Percentiles rank a stretch among this genome's conserved stretches.
phyloP scores from a whole-genome alignment of 1,284 basidiomycete genomes.

The Pulveroboletus sp. region DNA sequence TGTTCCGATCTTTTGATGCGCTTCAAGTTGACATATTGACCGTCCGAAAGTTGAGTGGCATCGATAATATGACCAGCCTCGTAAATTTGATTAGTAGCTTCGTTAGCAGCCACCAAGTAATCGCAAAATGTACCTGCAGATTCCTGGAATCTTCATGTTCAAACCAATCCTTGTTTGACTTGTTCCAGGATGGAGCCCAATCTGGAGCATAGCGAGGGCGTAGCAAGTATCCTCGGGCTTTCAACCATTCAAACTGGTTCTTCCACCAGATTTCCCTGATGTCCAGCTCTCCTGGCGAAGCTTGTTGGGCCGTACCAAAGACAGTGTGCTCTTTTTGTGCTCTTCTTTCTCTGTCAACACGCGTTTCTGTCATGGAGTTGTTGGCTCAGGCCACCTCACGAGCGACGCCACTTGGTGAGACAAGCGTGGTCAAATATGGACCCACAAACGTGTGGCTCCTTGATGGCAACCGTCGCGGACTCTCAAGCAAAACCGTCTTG shows the following conservation, averaged over 20 bases:
- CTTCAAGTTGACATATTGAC: conserved; percentile 13
- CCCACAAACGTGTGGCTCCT: not conserved
- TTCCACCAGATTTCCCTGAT: conserved; percentile 13
- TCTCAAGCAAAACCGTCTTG: not conserved
- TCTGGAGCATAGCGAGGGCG: conserved; percentile 24
- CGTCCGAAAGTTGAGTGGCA: conserved; percentile 11
- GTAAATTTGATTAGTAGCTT: no score
- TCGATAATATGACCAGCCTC: conserved; percentile 3
- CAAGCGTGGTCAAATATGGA: not conserved
- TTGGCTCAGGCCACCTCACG: not conserved
- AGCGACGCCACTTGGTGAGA: not conserved
- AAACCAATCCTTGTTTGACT: not conserved
- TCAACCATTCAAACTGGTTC: conserved; percentile 21
- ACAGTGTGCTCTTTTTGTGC: not conserved
- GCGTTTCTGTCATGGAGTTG: not conserved
- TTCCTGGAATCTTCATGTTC: conserved; percentile 1
- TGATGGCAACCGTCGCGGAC: not conserved
- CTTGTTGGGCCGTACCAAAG: not conserved
- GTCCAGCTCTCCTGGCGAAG: not conserved
- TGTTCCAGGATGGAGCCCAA: conserved; percentile 28
- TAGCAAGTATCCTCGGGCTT: conserved; percentile 24
- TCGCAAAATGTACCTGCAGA: not conserved
- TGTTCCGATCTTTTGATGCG: not conserved
- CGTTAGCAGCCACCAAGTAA: not conserved
- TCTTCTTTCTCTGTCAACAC: not conserved